These are phyloP conservation scores for Calonectria crousiana DNA, from an alignment of 2,329 filamentous ascomycete species.

Conservation along the genomic window DNA sequence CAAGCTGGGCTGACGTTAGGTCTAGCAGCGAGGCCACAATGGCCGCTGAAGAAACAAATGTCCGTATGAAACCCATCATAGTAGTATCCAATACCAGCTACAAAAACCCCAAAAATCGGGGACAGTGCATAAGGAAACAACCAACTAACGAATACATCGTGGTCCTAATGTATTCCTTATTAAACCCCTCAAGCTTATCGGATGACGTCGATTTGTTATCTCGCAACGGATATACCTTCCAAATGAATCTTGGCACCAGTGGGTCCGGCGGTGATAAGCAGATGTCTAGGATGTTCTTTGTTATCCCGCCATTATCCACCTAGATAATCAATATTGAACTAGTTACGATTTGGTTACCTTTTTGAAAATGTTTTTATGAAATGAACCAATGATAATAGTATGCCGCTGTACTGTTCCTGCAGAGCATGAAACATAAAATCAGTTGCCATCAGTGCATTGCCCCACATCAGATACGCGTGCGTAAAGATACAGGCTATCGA, in stretches of 20 bases:
- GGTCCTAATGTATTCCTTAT: not conserved
- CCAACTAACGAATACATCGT: not conserved
- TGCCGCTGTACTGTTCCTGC: not conserved
- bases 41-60: not conserved
- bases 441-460: not conserved
- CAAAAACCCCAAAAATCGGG: not conserved
- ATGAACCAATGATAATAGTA: not conserved
- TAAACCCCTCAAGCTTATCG: not conserved
- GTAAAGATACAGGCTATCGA: too few relatives aligned
- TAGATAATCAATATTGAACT: not conserved
- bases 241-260: not conserved
- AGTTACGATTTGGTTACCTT: not conserved
- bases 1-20: not conserved
- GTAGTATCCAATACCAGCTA: not conserved
- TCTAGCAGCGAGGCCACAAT: conserved; percentile 4
- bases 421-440: not conserved
- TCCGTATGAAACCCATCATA: not conserved
- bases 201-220: not conserved
- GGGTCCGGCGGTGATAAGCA: not conserved
- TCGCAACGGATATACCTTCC: not conserved
- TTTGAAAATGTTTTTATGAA: not conserved
- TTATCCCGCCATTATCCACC: not conserved
- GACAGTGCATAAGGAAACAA: not conserved
- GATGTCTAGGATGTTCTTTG: not conserved
- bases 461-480: not conserved